Conservation (phyloP, 306 rosid genomes). For the Senna tora region DNA sequence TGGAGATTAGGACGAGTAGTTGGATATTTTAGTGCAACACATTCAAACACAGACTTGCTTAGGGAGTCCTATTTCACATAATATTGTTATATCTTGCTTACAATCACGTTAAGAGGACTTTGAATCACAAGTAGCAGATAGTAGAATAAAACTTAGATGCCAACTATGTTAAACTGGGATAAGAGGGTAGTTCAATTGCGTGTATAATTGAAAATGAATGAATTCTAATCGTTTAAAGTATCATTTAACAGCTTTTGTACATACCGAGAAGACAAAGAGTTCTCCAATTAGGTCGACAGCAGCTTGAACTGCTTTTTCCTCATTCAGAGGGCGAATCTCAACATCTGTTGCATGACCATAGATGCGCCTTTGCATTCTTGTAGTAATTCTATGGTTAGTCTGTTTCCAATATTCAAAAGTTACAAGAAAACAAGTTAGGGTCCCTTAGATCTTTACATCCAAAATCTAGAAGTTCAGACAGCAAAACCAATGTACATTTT, state of each 20-base stretch:
- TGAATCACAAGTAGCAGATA: conserved; percentile 19
- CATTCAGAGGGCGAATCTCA: conserved; percentile 86
- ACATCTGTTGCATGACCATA: conserved; percentile 85
- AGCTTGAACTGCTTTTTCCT: conserved; percentile 90
- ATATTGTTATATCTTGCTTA: conserved; percentile 17
- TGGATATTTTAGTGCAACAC: conserved; percentile 6
- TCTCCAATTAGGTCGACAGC: conserved; percentile 95
- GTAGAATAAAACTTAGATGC: conserved; percentile 18
- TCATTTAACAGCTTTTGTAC: conserved; percentile 1
- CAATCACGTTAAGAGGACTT: conserved; percentile 8
- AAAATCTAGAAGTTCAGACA: conserved; percentile 11
- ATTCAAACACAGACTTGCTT: conserved; percentile 1
- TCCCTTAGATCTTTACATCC: conserved; percentile 7
- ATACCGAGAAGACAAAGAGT: conserved; percentile 83
- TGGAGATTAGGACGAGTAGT: neutral
- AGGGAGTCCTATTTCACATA: conserved; percentile 8
- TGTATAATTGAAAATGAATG: conserved; percentile 17
- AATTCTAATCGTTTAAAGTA: neutral
- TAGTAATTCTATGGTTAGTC: conserved; percentile 75
- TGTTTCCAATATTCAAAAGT: conserved; percentile 43
- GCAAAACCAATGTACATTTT: neutral
- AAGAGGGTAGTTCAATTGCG: neutral
- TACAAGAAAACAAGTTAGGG: conserved; percentile 1
- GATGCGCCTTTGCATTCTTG: conserved; percentile 82
- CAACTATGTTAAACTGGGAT: conserved; percentile 19